Evolutionary conservation across 805 yeast species (phyloP), one percentile per base, ranked within the genome.

Genomic region (Scheffersomyces amazonensis): DNA sequence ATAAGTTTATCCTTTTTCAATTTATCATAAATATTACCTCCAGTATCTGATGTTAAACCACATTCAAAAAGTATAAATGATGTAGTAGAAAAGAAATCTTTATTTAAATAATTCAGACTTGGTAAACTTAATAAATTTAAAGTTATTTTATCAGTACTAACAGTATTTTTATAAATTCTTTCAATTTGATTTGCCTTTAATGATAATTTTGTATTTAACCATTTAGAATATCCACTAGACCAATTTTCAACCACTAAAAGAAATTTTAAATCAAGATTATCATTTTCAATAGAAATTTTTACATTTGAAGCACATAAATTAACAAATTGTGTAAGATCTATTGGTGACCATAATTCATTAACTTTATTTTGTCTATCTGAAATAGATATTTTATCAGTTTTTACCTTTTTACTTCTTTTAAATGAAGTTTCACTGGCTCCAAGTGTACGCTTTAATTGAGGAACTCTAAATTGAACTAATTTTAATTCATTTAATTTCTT

Each of bases 41-140:
- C 23, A 17, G 47, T 44, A 5, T 32, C 4, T 10, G 36, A 24
- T 2, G 62, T 48, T 17, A 71, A 48, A 2, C 85, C 85, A 44
- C 80, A 66, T 45, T 78, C 81, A 48, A 79, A 64, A 3, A 81
- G 44, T 4, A 81, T 37, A 36, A 75, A 67, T 1, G 72, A 63
- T 4, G 73, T 54, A 16, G 59, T 55, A 19, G 58, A 50, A 46
- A 75, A 75, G 35, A 63, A 63, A 7, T 55, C 56, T 21, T 60
- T 60, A 18, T 64, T 62, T 18, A 64, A 44, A 36, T 62, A 56
- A 17, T 63, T 53, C 12, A 59, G 63, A 9, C 50, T 43, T 1
- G 80, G 77, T 29, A 78, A 56, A 16, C 76, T 64, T 2, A 64
- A 48, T 10, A 78, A 49, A 5, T 53, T 47, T 4, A 80, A 35